A percentile compares a stretch with the other conserved stretches of the same genome.
phyloP scores from a whole-genome alignment of 805 yeast species.

The Kazachstania africana region DNA sequence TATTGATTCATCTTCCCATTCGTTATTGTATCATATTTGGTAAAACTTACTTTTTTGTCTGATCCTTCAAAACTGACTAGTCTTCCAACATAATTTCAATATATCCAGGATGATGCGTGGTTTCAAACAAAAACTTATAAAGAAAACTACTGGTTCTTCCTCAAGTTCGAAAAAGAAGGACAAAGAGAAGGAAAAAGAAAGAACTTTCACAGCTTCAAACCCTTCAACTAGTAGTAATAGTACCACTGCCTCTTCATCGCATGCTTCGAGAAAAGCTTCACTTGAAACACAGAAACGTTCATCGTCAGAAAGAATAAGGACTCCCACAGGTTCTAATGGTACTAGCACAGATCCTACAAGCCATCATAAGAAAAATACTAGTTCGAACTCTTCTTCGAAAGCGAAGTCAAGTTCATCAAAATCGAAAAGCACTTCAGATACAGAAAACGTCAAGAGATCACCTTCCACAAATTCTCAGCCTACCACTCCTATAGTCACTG shows the following conservation, averaged over 20 bases:
- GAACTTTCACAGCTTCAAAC: neutral
- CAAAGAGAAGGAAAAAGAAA: slow-evolving; percentile 24
- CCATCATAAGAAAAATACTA: neutral
- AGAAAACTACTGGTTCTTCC: slow-evolving; percentile 27
- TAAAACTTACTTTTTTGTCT: too few relatives aligned
- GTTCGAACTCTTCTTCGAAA: slow-evolving; percentile 1
- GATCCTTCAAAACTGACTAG: too few relatives aligned
- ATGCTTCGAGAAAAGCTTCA: slow-evolving; percentile 3
- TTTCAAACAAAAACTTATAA: slow-evolving; percentile 43
- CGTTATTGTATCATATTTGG: too few relatives aligned
- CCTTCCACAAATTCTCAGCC: neutral
- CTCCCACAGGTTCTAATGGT: neutral
- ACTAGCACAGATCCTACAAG: neutral
- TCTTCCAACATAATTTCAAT: too few relatives aligned
- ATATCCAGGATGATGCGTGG: slow-evolving; percentile 58
- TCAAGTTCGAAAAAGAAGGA: slow-evolving; percentile 30
- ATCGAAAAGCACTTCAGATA: neutral
- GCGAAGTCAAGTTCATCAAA: slow-evolving; percentile 1
- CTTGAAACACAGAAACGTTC: neutral
- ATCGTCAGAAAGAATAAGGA: slow-evolving; percentile 2
- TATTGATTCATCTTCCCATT: too few relatives aligned
- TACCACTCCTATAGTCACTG: slow-evolving; percentile 8
- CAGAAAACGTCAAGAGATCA: neutral
- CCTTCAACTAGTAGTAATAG: slow-evolving; percentile 2
- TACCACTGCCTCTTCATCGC: neutral